A percentile compares a stretch with the other conserved stretches of the same genome.
phyloP scores from a whole-genome alignment of 2,329 filamentous ascomycete genomes.

The Ustulina deusta region DNA sequence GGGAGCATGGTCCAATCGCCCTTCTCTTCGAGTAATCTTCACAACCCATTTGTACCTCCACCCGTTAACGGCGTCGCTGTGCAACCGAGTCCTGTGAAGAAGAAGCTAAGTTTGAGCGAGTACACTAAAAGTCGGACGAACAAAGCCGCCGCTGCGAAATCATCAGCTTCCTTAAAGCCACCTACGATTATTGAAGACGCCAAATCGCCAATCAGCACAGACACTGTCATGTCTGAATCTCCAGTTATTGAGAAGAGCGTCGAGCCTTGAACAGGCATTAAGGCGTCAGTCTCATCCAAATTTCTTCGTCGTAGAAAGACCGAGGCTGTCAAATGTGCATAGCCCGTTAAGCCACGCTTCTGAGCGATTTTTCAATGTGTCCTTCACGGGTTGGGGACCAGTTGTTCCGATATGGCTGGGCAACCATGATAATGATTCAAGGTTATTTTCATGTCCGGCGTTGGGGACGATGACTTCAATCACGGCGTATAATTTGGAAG shows the following conservation, averaged over 20 bases:
- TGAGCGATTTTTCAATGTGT: constrained; percentile 20
- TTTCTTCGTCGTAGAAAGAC: constrained; percentile 33
- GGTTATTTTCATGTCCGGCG: constrained; percentile 43
- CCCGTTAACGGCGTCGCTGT: constrained; percentile 59
- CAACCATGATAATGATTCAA: constrained; percentile 16
- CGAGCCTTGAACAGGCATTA: constrained; percentile 36
- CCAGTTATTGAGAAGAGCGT: constrained; percentile 50
- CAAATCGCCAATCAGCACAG: constrained; percentile 53
- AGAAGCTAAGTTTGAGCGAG: constrained; percentile 75
- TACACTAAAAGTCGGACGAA: constrained; percentile 71
- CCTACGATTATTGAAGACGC: constrained; percentile 56
- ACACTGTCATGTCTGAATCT: constrained; percentile 53
- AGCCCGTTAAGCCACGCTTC: constrained; percentile 16
- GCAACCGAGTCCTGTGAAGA: constrained; percentile 71
- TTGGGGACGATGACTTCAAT: constrained; percentile 40
- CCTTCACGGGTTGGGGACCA: constrained; percentile 31
- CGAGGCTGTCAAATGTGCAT: background rate
- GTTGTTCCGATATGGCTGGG: constrained; percentile 18
- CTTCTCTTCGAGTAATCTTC: constrained; percentile 56
- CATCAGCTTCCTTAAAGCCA: constrained; percentile 55
- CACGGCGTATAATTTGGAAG: constrained; percentile 30
- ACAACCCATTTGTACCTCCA: constrained; percentile 59
- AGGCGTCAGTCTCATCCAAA: background rate
- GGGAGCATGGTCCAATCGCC: constrained; percentile 63
- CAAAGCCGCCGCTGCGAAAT: constrained; percentile 63